A percentile compares a stretch with the other conserved stretches of the same genome.
Evolutionary conservation across 1,139 yeast species (phyloP).

Genomic region (Yamadazyma buinensis): DNA sequence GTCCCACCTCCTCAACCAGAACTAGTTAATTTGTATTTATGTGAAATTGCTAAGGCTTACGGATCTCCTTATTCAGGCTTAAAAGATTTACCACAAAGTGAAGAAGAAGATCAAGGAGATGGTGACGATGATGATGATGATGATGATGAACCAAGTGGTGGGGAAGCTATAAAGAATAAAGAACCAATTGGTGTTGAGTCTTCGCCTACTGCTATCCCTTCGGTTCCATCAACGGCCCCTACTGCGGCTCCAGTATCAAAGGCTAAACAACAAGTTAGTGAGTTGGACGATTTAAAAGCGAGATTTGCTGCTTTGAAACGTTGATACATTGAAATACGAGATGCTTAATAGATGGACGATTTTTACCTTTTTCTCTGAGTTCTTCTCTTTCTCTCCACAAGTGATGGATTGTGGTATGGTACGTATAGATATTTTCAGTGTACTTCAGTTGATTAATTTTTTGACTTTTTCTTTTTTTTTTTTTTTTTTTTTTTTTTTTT

Average conservation of each 20-base stretch:
- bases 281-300: conserved; percentile 42
- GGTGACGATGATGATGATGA: conserved; percentile 13
- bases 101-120: conserved; percentile 9
- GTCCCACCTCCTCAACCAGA: conserved; percentile 65
- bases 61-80: conserved; percentile 68
- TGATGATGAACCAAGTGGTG: conserved; percentile 20
- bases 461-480: too few species aligned
- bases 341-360: not conserved
- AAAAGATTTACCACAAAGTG: conserved; percentile 19
- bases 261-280: conserved; percentile 17
- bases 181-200: conserved; percentile 14
- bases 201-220: conserved; percentile 7
- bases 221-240: too few species aligned
- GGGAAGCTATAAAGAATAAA: conserved; percentile 18
- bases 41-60: conserved; percentile 81
- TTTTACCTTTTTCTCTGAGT: not conserved
- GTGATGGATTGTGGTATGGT: too few species aligned
- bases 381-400: too few species aligned
- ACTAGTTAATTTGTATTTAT: conserved; percentile 65
- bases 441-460: too few species aligned
- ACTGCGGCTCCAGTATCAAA: conserved; percentile 8
- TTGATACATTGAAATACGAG: conserved; percentile 5
- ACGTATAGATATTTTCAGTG: too few species aligned
- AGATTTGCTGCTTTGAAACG: conserved; percentile 46
- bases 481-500: too few species aligned